Conservation (phyloP, 331 rosid genomes). For the Quercus lobata region DNA sequence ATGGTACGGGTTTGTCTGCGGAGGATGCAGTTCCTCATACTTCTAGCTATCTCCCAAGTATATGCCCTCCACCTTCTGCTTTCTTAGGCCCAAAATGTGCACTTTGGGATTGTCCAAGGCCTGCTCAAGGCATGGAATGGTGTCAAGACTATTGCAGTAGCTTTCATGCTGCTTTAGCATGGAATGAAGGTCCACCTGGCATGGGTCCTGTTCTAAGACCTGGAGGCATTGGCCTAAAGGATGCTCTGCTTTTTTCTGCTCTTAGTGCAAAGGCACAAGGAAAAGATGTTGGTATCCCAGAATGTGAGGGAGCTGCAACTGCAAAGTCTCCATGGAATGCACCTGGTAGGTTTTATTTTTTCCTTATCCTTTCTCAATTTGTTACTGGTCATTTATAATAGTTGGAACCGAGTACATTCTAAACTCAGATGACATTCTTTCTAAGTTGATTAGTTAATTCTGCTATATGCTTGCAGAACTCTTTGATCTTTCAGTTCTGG, state of each 20-base stretch:
- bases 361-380: background rate
- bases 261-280: conserved; percentile 91
- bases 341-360: conserved; percentile 60
- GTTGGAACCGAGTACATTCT: background rate
- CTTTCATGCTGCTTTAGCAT: conserved; percentile 88
- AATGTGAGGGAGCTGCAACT: conserved; percentile 99
- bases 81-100: conserved; percentile 98
- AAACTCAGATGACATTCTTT: background rate
- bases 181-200: conserved; percentile 99
- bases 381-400: background rate
- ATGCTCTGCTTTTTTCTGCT: conserved; percentile 82
- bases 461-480: conserved; percentile 58
- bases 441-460: conserved; percentile 15
- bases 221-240: conserved; percentile 96
- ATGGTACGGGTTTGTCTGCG: conserved; percentile 40
- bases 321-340: conserved; percentile 99
- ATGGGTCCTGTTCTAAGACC: conserved; percentile 96
- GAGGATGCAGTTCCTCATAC: conserved; percentile 64
- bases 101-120: conserved; percentile 99
- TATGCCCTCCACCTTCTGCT: conserved; percentile 96
- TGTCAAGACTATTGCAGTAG: conserved; percentile 91
- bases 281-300: conserved; percentile 97
- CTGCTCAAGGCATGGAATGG: conserved; percentile 94
- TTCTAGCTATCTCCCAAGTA: conserved; percentile 76
- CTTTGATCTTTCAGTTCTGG: conserved; percentile 87